phyloP scores from a whole-genome alignment of 306 rosid species.

The Potentilla sterilis region DNA sequence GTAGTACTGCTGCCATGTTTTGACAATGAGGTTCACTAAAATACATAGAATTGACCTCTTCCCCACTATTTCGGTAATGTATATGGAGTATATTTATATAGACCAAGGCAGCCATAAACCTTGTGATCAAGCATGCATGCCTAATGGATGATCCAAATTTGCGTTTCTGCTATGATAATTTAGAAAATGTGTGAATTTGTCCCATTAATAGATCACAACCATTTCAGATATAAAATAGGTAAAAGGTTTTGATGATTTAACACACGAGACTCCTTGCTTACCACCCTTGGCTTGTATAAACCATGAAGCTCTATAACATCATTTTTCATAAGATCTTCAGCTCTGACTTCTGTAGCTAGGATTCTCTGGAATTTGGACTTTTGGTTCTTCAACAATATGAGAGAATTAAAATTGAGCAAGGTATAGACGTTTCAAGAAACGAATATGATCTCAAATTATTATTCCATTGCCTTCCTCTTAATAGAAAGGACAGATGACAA shows the following conservation, averaged over 20 bases:
- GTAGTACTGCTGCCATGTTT: not conserved
- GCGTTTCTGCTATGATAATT: not conserved
- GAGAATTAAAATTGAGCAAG: not conserved
- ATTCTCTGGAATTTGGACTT: not conserved
- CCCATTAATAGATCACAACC: not conserved
- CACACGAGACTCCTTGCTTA: not conserved
- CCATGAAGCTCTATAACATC: not conserved
- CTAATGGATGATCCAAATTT: not conserved
- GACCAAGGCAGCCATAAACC: not conserved
- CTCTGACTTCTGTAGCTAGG: not conserved
- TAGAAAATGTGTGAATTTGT: not conserved
- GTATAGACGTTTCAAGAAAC: not conserved
- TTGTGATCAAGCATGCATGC: not conserved
- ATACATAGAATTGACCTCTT: not conserved
- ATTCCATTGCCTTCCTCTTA: not conserved
- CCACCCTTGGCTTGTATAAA: not conserved
- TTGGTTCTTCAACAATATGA: not conserved
- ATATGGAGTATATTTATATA: constrained; percentile 9
- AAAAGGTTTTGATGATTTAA: not conserved
- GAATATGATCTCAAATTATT: not conserved
- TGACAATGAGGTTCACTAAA: not conserved
- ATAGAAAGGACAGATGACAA: not conserved
- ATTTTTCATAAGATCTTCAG: not conserved
- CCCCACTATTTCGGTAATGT: too few relatives aligned
- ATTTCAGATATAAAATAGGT: not conserved